phyloP scores from a whole-genome alignment of 441 rosid species.

The Geranium incanum region DNA sequence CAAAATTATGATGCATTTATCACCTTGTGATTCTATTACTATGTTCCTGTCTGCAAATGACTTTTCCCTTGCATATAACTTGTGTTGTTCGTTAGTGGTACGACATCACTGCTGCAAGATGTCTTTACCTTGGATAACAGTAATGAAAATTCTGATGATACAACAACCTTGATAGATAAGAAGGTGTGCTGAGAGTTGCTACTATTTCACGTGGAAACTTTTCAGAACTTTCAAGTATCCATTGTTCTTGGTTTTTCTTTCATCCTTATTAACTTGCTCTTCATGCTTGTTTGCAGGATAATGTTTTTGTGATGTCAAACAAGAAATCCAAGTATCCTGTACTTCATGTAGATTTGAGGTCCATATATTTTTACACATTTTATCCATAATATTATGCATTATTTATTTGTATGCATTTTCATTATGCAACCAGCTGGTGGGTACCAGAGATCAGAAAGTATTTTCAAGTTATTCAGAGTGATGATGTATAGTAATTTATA shows the following conservation, averaged over 20 bases:
- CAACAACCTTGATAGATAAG: conserved; percentile 72
- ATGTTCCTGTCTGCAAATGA: conserved; percentile 11
- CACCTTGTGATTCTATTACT: neutral
- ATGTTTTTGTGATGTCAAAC: conserved; percentile 94
- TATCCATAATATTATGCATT: neutral
- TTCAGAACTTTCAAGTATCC: conserved; percentile 1
- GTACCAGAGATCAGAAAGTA: too few species aligned
- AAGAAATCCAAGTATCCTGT: conserved; percentile 93
- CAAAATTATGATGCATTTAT: conserved; percentile 8
- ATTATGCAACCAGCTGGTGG: neutral
- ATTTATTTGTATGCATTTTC: neutral
- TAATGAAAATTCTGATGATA: conserved; percentile 87
- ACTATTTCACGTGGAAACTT: conserved; percentile 7
- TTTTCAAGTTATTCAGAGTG: neutral
- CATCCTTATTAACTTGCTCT: conserved; percentile 21
- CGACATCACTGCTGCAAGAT: conserved; percentile 75
- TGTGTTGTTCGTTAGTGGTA: conserved; percentile 38
- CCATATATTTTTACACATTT: conserved; percentile 12
- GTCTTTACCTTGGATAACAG: conserved; percentile 64
- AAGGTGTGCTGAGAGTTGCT: conserved; percentile 38
- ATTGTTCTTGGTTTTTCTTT: neutral
- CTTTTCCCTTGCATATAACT: neutral
- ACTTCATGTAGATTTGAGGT: conserved; percentile 98
- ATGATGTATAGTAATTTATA: neutral
- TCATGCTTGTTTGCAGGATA: conserved; percentile 48